Percentiles rank a stretch among this genome's conserved stretches.
These are phyloP conservation scores for Antitrichia curtipendula DNA, from an alignment of 225 moss, liverwort and hornwort species.

Conservation along the genomic window DNA sequence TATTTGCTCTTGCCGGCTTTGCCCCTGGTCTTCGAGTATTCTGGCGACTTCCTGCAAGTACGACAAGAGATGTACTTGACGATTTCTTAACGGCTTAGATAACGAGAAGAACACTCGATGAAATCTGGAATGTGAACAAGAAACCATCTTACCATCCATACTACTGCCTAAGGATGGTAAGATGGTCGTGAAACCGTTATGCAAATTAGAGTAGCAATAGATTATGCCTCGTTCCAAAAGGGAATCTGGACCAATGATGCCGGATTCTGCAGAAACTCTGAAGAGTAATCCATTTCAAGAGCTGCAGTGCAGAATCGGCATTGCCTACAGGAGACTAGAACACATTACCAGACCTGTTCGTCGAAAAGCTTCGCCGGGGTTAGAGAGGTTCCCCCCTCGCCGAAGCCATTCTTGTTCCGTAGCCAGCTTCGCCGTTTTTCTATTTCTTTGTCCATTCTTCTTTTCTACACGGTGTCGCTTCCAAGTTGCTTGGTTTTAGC, in stretches of 20 bases:
- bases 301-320: background rate
- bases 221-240: background rate
- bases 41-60: slow-evolving; percentile 25
- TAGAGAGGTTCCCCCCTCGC: slow-evolving; percentile 9
- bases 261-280: background rate
- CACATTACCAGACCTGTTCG: slow-evolving; percentile 13
- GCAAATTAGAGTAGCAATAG: background rate
- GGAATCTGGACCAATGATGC: background rate
- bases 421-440: slow-evolving; percentile 33
- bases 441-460: slow-evolving; percentile 29
- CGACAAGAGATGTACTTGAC: background rate
- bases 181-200: background rate
- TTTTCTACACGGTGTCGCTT: background rate
- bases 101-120: background rate
- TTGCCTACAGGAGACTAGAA: background rate
- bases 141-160: background rate
- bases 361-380: slow-evolving; percentile 26
- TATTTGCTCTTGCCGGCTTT: slow-evolving; percentile 12
- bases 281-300: background rate
- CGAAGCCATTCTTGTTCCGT: slow-evolving; percentile 25
- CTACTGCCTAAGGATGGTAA: background rate
- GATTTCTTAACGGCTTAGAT: background rate
- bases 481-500: background rate
- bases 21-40: slow-evolving; percentile 30
- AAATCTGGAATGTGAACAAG: background rate